Evolutionary conservation across 2,329 filamentous ascomycete species (phyloP).

Genomic region (Berkeleyomyces rouxiae): DNA sequence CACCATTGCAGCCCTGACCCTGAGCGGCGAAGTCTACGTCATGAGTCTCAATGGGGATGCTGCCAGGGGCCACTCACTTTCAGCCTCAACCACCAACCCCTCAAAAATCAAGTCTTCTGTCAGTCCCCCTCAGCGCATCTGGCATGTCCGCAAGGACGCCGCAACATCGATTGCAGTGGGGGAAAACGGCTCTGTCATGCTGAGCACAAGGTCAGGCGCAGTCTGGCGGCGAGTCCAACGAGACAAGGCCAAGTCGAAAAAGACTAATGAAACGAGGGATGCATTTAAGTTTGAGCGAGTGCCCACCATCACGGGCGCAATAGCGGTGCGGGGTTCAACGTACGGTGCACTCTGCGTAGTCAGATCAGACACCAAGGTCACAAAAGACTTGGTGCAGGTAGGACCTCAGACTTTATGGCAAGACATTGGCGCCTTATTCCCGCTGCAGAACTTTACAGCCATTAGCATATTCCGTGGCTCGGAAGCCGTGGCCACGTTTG

Average conservation of each 20-base stretch:
- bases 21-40: slow-evolving; percentile 74
- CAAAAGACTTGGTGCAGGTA: slow-evolving; percentile 52
- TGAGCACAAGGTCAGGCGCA: slow-evolving; percentile 80
- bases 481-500: slow-evolving; percentile 26
- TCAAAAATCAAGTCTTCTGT: slow-evolving; percentile 75
- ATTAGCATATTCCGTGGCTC: slow-evolving; percentile 24
- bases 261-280: slow-evolving; percentile 48
- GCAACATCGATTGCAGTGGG: slow-evolving; percentile 76
- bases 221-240: slow-evolving; percentile 83
- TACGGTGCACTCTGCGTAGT: slow-evolving; percentile 84
- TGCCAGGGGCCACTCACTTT: slow-evolving; percentile 42
- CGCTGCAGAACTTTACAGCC: slow-evolving; percentile 44
- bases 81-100: slow-evolving; percentile 76
- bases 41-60: slow-evolving; percentile 57
- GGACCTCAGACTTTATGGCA: slow-evolving; percentile 54
- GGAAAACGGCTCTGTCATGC: slow-evolving; percentile 85
- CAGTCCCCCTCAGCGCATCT: slow-evolving; percentile 63
- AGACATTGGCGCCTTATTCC: slow-evolving; percentile 53
- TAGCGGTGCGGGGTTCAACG: slow-evolving; percentile 69
- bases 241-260: slow-evolving; percentile 52
- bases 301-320: slow-evolving; percentile 70
- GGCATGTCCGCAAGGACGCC: slow-evolving; percentile 76
- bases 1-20: slow-evolving; percentile 77
- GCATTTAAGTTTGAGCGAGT: slow-evolving; percentile 94
- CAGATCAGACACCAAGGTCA: slow-evolving; percentile 68